phyloP scores from a whole-genome alignment of 371 early-diverging fungal genomes.

The Encephalitozoon cuniculi region DNA sequence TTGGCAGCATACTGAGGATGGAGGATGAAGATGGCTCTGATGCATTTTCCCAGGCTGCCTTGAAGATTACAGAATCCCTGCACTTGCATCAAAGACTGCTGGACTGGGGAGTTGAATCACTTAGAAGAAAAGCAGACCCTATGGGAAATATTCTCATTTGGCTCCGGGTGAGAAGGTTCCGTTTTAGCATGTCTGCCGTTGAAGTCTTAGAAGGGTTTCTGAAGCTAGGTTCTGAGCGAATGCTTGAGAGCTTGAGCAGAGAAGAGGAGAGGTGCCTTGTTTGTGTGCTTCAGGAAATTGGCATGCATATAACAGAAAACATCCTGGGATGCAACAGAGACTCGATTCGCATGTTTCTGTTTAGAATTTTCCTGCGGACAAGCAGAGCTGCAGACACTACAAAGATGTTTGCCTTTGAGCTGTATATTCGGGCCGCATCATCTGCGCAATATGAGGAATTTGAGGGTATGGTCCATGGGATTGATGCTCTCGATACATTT shows the following conservation, averaged over 20 bases:
- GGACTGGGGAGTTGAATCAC: not conserved
- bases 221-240: not conserved
- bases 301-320: not conserved
- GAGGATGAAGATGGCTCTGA: not conserved
- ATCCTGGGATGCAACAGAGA: conserved; percentile 10
- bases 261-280: not conserved
- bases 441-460: not conserved
- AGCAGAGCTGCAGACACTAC: not conserved
- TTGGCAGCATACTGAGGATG: not conserved
- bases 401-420: not conserved
- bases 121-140: not conserved
- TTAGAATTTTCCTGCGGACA: not conserved
- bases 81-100: not conserved
- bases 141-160: not conserved
- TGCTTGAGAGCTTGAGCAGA: not conserved
- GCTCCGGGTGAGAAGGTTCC: not conserved
- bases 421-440: not conserved
- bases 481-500: not conserved
- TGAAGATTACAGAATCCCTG: not conserved
- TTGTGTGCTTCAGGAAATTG: not conserved
- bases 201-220: not conserved
- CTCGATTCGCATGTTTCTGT: not conserved
- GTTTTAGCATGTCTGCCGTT: not conserved
- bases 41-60: not conserved
- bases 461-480: not conserved